Base-by-base conservation (phyloP, 2,329 filamentous ascomycete species). In the Uncinocarpus reesii region DNA sequence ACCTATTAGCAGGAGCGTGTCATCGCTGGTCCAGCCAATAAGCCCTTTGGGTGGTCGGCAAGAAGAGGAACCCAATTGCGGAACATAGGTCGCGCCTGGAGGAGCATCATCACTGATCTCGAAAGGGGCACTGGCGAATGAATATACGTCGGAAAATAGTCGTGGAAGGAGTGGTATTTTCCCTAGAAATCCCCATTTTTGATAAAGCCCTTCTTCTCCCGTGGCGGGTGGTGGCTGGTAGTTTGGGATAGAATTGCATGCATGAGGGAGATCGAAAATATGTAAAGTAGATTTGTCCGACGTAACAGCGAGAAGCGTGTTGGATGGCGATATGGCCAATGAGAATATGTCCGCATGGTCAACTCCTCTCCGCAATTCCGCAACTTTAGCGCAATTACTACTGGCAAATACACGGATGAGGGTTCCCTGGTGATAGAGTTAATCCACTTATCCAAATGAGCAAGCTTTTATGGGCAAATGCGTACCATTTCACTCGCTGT, bases 251-350 rank as follows among this genome's bases (percentile, higher is more conserved):
- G 57, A 55, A 28, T 61, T 63, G 26, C 55, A 59, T 29, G 67
- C 66, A 45, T 66, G 63, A 42, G 83, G 83, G 1, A 95, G 75
- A 60, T 96, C 88, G 62, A 95, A 98, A 31, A 98, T 77, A 66
- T 98, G 92, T 8, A 98, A 74, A 0, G 89, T 98, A 4, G 86
- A 89, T 68, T 96, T 98, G 72, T 98, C 92, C 1, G 89, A 95
- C 1, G 90, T 96, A 53, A 88, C 90, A 21, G 92, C 92, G 8
- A 96, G 75, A 61, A 88, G 77, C 36, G 76, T 78, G 44, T 84
- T 85, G 0, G 81, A 81, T 0, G 89, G 89, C 16, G 86, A 93
- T 64, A 98, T 92, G 8, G 84, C 83, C 8, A 98, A 73, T 1
- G 86, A 90, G 67, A 86, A 95, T 56, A 96, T 84, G 47, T 81